Base-by-base conservation (phyloP, 345 rosid species). In the Populus nigra region DNA sequence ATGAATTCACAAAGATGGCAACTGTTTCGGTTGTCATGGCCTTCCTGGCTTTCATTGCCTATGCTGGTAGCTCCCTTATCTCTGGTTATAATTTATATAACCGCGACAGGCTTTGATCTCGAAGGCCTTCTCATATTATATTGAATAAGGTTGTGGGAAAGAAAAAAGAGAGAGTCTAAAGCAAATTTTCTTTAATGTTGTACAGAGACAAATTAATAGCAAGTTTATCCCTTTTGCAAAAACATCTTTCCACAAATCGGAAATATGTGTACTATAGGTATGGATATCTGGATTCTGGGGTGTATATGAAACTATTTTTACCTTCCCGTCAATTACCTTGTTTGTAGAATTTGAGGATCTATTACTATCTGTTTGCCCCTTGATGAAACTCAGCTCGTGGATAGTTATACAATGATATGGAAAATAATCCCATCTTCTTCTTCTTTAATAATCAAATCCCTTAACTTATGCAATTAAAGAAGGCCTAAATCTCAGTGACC, bases 1-100 rank as follows among this genome's bases (percentile, higher is more conserved):
- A 96, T 68, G 90, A 88, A 77, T 96, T 96, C 90, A 96, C 98
- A 7, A 85, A 88, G 79, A 94, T 90, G 98, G 98, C 99, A 1
- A 96, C 86, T 78, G 96, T 95, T 13, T 96, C 99, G 0, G 82
- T 96, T 6, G 93, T 91, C 0, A 86, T 89, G 88, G 86, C 98
- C 35, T 94, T 96, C 72, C 69, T 92, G 31, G 97, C 97, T 50
- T 94, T 96, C 81, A 35, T 82, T 35, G 92, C 97, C 75, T 94
- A 89, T 79, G 95, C 97, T 43, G 71, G 83, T 72, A 94, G 97
- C 85, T 92, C 97, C 45, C 73, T 94, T 50, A 80, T 94, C 69
- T 96, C 99, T n/a, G 92, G 91, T 71, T 86, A 89, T 87, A 78
- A 81, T 75, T 89, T 94, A 27, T 96, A 83, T 68, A 86, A 81